phyloP scores from a whole-genome alignment of 352 stramenopile genomes.

The Pythium diclinum region DNA sequence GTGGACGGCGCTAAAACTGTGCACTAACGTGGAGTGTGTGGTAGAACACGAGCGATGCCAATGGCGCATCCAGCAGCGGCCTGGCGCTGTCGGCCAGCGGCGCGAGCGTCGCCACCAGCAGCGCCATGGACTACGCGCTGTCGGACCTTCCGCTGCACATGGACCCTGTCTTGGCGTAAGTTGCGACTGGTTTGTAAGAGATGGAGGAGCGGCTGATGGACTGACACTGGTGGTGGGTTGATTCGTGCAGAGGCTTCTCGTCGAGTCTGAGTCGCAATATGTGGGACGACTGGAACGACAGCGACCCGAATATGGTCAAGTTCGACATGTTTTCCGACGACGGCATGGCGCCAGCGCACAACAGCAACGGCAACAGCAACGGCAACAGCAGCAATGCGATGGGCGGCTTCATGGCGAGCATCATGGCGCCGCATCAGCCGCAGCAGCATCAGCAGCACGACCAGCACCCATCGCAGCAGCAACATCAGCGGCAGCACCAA shows the following conservation, averaged over 20 bases:
- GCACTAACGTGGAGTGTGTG: not conserved
- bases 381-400: not conserved
- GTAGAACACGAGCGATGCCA: conserved; percentile 15
- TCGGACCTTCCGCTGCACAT: conserved; percentile 53
- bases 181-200: not conserved
- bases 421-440: not conserved
- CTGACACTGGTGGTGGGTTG: not conserved
- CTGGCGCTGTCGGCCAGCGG: not conserved
- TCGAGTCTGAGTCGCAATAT: conserved; percentile 83
- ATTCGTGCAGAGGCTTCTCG: conserved; percentile 52
- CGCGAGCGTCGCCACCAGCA: not conserved
- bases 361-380: conserved; percentile 1
- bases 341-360: not conserved
- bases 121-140: conserved; percentile 35
- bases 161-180: conserved; percentile 72
- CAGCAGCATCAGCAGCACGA: conserved; percentile 21
- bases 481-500: not conserved
- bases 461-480: conserved; percentile 15
- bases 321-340: conserved; percentile 61
- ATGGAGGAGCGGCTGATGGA: conserved; percentile 3
- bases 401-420: not conserved
- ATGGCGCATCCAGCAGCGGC: conserved; percentile 1
- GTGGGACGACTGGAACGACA: conserved; percentile 88
- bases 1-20: not conserved
- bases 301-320: conserved; percentile 60